Conservation (phyloP, 2,329 filamentous ascomycete genomes). For the Colletotrichum lentis region DNA sequence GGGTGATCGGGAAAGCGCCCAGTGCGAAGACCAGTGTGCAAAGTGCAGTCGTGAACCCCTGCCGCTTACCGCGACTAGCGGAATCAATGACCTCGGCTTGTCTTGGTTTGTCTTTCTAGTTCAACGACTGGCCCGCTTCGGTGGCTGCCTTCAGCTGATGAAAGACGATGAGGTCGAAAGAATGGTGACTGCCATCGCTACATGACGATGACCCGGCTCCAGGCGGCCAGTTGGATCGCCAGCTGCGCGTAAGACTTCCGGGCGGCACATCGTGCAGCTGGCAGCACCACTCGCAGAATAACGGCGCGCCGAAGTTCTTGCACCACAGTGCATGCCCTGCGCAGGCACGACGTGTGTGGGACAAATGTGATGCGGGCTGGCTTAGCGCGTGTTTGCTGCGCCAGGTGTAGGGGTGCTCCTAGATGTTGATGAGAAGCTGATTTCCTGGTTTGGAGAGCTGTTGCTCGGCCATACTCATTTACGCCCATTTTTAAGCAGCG, state of each 20-base stretch:
- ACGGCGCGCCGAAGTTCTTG: conserved; percentile 16
- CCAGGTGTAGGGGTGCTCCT: conserved; percentile 35
- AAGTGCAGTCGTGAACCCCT: conserved; percentile 17
- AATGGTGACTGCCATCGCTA: conserved; percentile 1
- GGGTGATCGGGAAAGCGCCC: conserved; percentile 41
- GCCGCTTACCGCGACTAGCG: conserved; percentile 30
- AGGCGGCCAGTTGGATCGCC: conserved; percentile 8
- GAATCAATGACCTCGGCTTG: conserved; percentile 31
- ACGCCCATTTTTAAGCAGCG: conserved; percentile 27
- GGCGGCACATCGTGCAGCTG: conserved; percentile 26
- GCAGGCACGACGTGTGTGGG: conserved; percentile 20
- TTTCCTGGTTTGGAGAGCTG: conserved; percentile 38
- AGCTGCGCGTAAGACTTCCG: conserved; percentile 33
- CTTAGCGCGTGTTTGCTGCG: conserved; percentile 13
- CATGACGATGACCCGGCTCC: neutral
- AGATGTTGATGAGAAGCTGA: conserved; percentile 29
- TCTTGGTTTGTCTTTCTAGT: conserved; percentile 18
- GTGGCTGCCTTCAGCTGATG: conserved; percentile 27
- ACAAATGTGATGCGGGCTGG: conserved; percentile 14
- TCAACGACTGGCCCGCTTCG: conserved; percentile 15
- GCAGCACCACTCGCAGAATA: conserved; percentile 20
- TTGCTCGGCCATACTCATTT: conserved; percentile 23
- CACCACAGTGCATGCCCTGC: conserved; percentile 11
- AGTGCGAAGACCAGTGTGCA: conserved; percentile 39
- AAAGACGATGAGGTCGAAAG: conserved; percentile 6